phyloP scores from a whole-genome alignment of 2,329 filamentous ascomycete genomes.

The Paecilomyces sp. region DNA sequence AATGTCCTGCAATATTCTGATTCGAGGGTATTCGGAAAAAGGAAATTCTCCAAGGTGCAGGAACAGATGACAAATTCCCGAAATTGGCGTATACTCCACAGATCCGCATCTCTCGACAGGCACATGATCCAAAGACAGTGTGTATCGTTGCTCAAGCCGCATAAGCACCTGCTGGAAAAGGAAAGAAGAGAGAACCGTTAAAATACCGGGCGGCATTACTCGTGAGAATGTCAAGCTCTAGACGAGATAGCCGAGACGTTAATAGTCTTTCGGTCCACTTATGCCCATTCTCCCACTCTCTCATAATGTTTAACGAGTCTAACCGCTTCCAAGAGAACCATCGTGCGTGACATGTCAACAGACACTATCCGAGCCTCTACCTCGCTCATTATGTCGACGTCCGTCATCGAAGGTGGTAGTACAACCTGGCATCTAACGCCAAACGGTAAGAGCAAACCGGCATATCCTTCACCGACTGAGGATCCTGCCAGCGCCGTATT shows the following conservation, averaged over 20 bases:
- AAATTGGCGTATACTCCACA: not conserved
- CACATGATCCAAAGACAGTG: not conserved
- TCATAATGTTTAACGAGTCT: conserved; percentile 23
- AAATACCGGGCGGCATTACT: not conserved
- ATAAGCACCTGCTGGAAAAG: not conserved
- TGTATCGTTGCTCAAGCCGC: not conserved
- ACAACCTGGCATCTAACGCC: conserved; percentile 24
- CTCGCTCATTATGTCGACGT: conserved; percentile 22
- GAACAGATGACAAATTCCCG: not conserved
- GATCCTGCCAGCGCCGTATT: conserved; percentile 14
- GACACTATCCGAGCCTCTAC: conserved; percentile 27
- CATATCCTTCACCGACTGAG: conserved; percentile 12
- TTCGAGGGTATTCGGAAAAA: not conserved
- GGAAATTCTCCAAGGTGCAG: not conserved
- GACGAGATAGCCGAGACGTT: not conserved
- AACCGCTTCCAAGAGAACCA: conserved; percentile 28
- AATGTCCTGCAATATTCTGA: not conserved
- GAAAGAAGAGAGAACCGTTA: not conserved
- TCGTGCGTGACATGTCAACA: conserved; percentile 23
- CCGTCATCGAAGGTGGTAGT: conserved; percentile 15
- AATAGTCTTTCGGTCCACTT: not conserved
- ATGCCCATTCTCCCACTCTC: conserved; percentile 24
- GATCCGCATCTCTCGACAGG: not conserved
- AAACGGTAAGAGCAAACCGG: conserved; percentile 22
- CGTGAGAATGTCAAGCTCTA: not conserved